Evolutionary conservation across 305 asterid species (phyloP).

Genomic region (Solanum chacoense): DNA sequence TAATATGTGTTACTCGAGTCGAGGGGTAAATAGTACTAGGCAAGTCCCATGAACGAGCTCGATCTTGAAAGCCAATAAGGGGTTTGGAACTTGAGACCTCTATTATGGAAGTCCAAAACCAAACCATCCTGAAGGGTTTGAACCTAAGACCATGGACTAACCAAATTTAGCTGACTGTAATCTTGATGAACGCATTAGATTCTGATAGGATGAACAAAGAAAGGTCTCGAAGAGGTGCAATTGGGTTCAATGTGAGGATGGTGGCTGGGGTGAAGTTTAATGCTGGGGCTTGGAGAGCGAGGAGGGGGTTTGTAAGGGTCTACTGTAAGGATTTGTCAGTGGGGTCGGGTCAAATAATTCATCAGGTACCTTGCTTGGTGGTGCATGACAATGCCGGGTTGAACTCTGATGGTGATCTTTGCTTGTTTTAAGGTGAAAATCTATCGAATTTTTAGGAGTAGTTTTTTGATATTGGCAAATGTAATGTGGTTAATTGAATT

Average conservation of each 20-base stretch:
- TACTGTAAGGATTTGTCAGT: constrained; percentile 55
- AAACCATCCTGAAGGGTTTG: not conserved
- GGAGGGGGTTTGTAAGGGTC: constrained; percentile 52
- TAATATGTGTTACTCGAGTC: not conserved
- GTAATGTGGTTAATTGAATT: not conserved
- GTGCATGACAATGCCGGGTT: constrained; percentile 45
- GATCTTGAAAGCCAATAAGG: not conserved
- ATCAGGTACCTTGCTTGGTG: constrained; percentile 38
- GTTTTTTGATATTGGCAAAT: not conserved
- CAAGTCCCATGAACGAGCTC: not conserved
- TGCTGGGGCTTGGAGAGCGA: constrained; percentile 61
- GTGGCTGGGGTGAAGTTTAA: constrained; percentile 38
- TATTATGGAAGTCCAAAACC: not conserved
- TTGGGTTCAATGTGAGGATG: constrained; percentile 51
- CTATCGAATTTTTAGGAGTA: not conserved
- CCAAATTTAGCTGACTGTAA: not conserved
- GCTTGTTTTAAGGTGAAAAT: constrained; percentile 4
- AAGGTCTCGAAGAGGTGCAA: constrained; percentile 29
- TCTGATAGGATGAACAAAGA: constrained; percentile 37
- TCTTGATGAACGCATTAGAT: not conserved
- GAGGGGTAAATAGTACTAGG: not conserved
- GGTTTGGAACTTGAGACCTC: not conserved
- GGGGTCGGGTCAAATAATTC: constrained; percentile 25
- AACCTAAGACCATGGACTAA: not conserved
- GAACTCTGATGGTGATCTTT: constrained; percentile 45